These are phyloP conservation scores for Aspergillus sp. DNA, from an alignment of 2,329 filamentous ascomycete species.

Conservation along the genomic window DNA sequence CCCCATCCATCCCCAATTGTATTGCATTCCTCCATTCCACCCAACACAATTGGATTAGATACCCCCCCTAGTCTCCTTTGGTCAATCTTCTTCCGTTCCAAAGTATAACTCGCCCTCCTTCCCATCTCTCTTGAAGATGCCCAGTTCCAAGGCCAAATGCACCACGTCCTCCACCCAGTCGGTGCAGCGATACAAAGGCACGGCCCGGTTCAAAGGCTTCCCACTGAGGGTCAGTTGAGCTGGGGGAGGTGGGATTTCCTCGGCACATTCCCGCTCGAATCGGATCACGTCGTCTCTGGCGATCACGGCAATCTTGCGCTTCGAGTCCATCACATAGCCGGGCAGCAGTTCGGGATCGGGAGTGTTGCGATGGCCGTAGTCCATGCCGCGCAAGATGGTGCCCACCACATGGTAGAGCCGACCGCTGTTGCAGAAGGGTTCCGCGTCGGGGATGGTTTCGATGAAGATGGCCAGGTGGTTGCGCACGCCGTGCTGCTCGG, in stretches of 20 bases:
- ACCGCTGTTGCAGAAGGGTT: slow-evolving; percentile 1
- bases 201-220: slow-evolving; percentile 15
- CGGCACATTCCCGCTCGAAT: slow-evolving; percentile 18
- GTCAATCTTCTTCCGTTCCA: too few species aligned
- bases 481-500: slow-evolving; percentile 17
- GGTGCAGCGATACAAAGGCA: slow-evolving; percentile 19
- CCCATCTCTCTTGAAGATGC: too few species aligned
- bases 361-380: slow-evolving; percentile 12
- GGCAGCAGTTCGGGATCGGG: slow-evolving; percentile 12
- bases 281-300: slow-evolving; percentile 13
- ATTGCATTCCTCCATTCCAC: too few species aligned
- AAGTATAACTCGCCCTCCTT: too few species aligned
- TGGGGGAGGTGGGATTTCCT: slow-evolving; percentile 14
- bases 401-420: slow-evolving; percentile 21
- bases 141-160: too few species aligned
- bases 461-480: slow-evolving; percentile 24
- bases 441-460: slow-evolving; percentile 16
- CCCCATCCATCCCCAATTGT: too few species aligned
- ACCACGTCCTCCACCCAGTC: slow-evolving; percentile 21
- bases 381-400: slow-evolving; percentile 23
- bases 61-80: too few species aligned
- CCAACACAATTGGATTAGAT: too few species aligned
- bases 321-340: slow-evolving; percentile 14
- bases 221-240: slow-evolving; percentile 16
- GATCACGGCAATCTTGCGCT: slow-evolving; percentile 21